These are phyloP conservation scores for Irineochytrium annulatum DNA, from an alignment of 192 early-diverging fungal species.

Conservation along the genomic window DNA sequence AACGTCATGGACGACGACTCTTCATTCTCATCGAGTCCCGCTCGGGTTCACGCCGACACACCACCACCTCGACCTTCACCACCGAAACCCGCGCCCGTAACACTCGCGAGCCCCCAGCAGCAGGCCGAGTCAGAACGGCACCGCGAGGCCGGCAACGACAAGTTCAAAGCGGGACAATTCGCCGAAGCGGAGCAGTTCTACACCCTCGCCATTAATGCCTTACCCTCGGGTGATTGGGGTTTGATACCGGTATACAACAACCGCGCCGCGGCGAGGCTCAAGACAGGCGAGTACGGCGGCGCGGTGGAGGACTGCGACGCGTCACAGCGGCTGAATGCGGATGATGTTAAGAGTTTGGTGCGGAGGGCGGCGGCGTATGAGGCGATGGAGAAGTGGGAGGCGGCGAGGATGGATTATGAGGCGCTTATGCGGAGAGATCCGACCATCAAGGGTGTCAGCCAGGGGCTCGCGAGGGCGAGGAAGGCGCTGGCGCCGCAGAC, in stretches of 20 bases:
- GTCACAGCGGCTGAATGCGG: conserved; percentile 40
- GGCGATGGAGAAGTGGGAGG: conserved; percentile 71
- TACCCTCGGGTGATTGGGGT: conserved; percentile 61
- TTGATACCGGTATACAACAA: conserved; percentile 75
- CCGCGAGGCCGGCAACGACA: conserved; percentile 68
- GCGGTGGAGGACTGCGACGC: conserved; percentile 65
- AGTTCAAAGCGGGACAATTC: conserved; percentile 89
- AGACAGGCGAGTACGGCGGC: conserved; percentile 77
- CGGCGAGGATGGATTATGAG: conserved; percentile 54
- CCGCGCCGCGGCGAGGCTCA: conserved; percentile 73
- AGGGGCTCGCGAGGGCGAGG: conserved; percentile 55
- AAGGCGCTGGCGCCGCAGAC: conserved; percentile 34
- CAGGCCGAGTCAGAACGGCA: conserved; percentile 1
- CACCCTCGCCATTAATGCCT: conserved; percentile 53
- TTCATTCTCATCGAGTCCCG: not conserved
- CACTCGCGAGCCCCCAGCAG: conserved; percentile 33
- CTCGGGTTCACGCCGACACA: not conserved
- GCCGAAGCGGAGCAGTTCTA: conserved; percentile 73
- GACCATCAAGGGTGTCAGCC: conserved; percentile 30
- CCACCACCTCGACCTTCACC: conserved; percentile 13
- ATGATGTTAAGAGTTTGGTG: conserved; percentile 75
- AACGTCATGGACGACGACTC: not conserved
- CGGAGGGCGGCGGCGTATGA: conserved; percentile 79
- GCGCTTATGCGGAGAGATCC: conserved; percentile 28
- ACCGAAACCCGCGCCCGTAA: conserved; percentile 22